Evolutionary conservation across 1,284 basidiomycete species (phyloP).

Genomic region (Lentinus polychrous): DNA sequence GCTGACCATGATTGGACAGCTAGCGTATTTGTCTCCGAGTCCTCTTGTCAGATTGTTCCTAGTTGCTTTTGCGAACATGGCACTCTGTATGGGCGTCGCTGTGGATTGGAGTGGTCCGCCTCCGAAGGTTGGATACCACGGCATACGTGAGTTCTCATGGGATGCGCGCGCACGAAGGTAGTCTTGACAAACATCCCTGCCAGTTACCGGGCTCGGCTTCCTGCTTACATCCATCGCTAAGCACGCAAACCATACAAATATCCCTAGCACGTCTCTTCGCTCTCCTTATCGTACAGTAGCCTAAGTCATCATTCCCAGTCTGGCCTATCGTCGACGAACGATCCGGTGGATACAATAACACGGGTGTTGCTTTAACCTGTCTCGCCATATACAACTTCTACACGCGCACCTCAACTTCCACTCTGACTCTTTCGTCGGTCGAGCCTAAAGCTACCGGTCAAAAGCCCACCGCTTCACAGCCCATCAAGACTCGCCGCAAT

Average conservation of each 20-base stretch:
- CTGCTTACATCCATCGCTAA: conserved; percentile 68
- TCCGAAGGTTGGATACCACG: conserved; percentile 40
- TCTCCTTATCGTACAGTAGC: neutral
- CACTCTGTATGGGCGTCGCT: conserved; percentile 43
- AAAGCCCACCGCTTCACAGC: conserved; percentile 8
- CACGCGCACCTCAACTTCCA: conserved; percentile 8
- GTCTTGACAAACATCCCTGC: neutral
- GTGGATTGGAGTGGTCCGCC: conserved; percentile 48
- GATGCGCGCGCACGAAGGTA: neutral
- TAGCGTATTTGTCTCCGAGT: conserved; percentile 48
- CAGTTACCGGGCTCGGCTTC: conserved; percentile 67
- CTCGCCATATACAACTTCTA: conserved; percentile 36
- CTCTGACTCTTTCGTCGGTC: neutral
- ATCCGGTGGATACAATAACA: conserved; percentile 71
- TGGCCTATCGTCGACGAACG: conserved; percentile 73
- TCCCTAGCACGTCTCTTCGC: conserved; percentile 50
- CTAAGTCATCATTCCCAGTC: conserved; percentile 42
- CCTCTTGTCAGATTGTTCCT: conserved; percentile 52
- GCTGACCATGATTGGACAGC: conserved; percentile 53
- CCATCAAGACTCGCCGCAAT: conserved; percentile 15
- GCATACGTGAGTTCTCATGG: conserved; percentile 42
- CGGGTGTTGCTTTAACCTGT: conserved; percentile 47
- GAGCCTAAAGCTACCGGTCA: neutral
- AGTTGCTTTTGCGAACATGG: conserved; percentile 49
- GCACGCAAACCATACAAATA: conserved; percentile 74